Conservation (phyloP, 2,329 filamentous ascomycete species). For the Cercospora citrullina region DNA sequence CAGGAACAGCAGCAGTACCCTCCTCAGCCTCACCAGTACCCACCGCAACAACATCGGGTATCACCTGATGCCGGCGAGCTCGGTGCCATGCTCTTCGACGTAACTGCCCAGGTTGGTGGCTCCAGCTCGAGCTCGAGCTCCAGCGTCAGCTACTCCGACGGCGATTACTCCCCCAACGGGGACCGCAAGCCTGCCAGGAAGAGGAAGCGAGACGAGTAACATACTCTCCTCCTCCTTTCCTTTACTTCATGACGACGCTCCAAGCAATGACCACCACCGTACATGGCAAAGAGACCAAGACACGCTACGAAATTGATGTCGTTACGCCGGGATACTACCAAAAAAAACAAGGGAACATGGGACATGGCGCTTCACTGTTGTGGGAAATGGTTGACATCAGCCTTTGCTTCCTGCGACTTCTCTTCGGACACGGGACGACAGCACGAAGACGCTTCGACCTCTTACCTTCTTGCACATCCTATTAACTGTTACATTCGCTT, state of each 20-base stretch:
- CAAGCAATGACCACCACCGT: constrained; percentile 13
- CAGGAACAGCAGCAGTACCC: constrained; percentile 33
- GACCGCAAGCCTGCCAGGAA: constrained; percentile 42
- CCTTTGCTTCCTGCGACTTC: background rate
- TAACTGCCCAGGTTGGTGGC: constrained; percentile 67
- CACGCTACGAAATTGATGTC: constrained; percentile 21
- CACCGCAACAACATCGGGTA: constrained; percentile 30
- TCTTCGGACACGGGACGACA: constrained; percentile 11
- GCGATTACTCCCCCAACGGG: constrained; percentile 27
- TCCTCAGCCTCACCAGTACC: constrained; percentile 27
- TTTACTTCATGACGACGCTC: constrained; percentile 14
- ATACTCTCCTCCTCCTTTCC: background rate
- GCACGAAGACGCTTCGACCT: constrained; percentile 8
- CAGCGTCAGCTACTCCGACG: constrained; percentile 38
- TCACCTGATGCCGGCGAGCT: constrained; percentile 62
- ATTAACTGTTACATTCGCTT: constrained; percentile 7
- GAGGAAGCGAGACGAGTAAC: constrained; percentile 48
- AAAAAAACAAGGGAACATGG: constrained; percentile 13
- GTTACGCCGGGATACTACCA: constrained; percentile 20
- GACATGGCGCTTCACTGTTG: constrained; percentile 12
- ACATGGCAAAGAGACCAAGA: constrained; percentile 9
- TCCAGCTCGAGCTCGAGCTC: constrained; percentile 48
- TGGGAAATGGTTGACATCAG: background rate
- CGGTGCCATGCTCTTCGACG: constrained; percentile 79
- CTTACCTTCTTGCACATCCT: constrained; percentile 17